A percentile compares a stretch with the other conserved stretches of the same genome.
Conservation (phyloP, 2,329 filamentous ascomycete species). For the Talaromyces amestolkiae region DNA sequence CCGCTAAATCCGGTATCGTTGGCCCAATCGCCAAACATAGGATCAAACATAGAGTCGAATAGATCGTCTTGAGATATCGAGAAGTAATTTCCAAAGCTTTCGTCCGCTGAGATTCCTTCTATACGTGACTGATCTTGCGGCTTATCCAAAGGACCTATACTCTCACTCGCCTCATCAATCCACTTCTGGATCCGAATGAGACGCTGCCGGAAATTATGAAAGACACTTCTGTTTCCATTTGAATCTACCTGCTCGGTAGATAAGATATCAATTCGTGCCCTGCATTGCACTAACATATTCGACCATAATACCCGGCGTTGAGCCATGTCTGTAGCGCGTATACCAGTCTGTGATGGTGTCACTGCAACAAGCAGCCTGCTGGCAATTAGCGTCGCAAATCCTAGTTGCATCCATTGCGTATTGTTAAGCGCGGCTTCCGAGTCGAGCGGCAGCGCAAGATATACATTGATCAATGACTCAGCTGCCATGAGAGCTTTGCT, state of each 20-base stretch:
- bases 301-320: neutral
- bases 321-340: neutral
- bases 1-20: neutral
- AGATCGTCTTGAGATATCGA: neutral
- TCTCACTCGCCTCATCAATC: neutral
- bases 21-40: neutral
- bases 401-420: conserved; percentile 42
- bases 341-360: neutral
- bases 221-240: neutral
- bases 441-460: conserved; percentile 35
- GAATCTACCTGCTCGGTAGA: neutral
- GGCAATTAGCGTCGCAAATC: conserved; percentile 30
- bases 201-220: neutral
- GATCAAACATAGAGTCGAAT: neutral
- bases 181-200: neutral
- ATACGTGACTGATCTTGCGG: neutral
- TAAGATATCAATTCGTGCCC: neutral
- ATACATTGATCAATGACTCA: conserved; percentile 30
- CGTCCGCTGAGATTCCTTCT: neutral
- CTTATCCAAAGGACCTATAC: neutral
- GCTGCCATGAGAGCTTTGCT: conserved; percentile 25
- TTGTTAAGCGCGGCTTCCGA: conserved; percentile 40
- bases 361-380: conserved; percentile 19
- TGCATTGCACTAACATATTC: neutral
- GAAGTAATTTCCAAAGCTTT: neutral